Conservation (phyloP, 1,139 yeast genomes). For the Hyphopichia buzzinii region DNA sequence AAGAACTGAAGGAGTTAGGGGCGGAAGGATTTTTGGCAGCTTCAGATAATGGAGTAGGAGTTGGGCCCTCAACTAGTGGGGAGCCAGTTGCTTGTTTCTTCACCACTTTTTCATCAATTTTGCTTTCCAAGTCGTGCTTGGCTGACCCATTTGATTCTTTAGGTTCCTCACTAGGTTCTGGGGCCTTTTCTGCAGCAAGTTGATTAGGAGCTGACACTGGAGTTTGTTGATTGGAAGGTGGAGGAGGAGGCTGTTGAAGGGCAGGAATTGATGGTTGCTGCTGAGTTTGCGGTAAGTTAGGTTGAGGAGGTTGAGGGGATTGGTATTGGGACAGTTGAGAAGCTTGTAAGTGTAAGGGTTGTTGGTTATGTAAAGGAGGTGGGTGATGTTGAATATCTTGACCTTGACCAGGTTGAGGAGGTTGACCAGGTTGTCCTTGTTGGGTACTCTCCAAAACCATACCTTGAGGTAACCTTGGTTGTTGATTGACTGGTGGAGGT, state of each 20-base stretch:
- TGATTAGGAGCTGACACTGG: background rate
- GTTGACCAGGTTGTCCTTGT: slow-evolving; percentile 22
- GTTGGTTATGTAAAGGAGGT: slow-evolving; percentile 30
- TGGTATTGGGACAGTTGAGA: slow-evolving; percentile 9
- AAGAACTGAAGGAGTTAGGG: slow-evolving; percentile 20
- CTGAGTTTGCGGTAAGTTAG: slow-evolving; percentile 6
- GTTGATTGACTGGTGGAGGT: slow-evolving; percentile 65
- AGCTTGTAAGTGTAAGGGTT: slow-evolving; percentile 15
- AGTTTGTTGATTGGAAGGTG: background rate
- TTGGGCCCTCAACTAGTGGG: slow-evolving; percentile 5
- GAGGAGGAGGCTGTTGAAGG: background rate
- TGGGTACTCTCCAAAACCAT: slow-evolving; percentile 54
- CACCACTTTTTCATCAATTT: slow-evolving; percentile 26
- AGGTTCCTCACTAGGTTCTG: background rate
- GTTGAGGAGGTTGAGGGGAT: slow-evolving; percentile 3
- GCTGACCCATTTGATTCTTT: slow-evolving; percentile 5
- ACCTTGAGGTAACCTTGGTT: slow-evolving; percentile 55
- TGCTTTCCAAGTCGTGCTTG: slow-evolving; percentile 42
- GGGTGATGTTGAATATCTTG: slow-evolving; percentile 14
- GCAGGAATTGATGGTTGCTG: slow-evolving; percentile 5
- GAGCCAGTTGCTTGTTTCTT: slow-evolving; percentile 16
- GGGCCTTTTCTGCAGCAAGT: background rate
- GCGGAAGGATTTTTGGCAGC: background rate
- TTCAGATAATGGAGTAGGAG: background rate
- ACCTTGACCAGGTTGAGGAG: slow-evolving; percentile 16